Conservation (phyloP, 805 yeast genomes). For the Candida boleticola region DNA sequence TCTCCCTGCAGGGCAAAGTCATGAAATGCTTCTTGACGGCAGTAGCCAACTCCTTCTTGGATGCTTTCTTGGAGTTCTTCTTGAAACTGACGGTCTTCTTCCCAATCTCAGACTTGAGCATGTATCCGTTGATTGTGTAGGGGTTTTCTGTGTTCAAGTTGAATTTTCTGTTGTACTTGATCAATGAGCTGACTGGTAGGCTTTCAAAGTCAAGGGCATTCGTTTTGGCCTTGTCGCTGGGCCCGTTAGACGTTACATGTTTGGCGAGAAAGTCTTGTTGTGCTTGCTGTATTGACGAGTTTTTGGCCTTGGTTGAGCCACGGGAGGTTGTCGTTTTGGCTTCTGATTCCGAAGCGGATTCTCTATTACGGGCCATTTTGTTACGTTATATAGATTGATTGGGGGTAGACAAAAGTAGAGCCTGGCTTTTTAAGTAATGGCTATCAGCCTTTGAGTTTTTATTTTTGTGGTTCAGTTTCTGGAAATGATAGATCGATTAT, state of each 20-base stretch:
- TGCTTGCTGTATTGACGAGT: conserved; percentile 62
- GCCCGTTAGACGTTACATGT: conserved; percentile 74
- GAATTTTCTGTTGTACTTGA: conserved; percentile 66
- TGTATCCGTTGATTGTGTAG: conserved; percentile 65
- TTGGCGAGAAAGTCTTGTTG: conserved; percentile 66
- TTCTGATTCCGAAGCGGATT: conserved; percentile 37
- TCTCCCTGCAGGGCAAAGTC: conserved; percentile 61
- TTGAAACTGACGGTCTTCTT: conserved; percentile 53
- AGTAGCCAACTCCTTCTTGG: conserved; percentile 59
- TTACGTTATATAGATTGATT: neutral
- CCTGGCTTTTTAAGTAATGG: no score
- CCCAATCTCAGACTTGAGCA: conserved; percentile 72
- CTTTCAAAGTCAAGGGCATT: conserved; percentile 70
- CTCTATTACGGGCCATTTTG: conserved; percentile 20
- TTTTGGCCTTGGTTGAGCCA: conserved; percentile 57
- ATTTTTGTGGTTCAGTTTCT: no score
- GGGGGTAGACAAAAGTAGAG: no score
- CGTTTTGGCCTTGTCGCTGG: conserved; percentile 48
- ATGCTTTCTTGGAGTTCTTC: conserved; percentile 35
- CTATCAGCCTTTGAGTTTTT: no score
- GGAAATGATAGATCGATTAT: no score
- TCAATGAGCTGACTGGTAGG: conserved; percentile 60
- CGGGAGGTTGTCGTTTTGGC: conserved; percentile 30
- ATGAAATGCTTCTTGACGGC: conserved; percentile 69
- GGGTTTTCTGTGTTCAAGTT: conserved; percentile 56